These are phyloP conservation scores for Hansenula sp. DNA, from an alignment of 1,139 yeast genomes.

Conservation along the genomic window DNA sequence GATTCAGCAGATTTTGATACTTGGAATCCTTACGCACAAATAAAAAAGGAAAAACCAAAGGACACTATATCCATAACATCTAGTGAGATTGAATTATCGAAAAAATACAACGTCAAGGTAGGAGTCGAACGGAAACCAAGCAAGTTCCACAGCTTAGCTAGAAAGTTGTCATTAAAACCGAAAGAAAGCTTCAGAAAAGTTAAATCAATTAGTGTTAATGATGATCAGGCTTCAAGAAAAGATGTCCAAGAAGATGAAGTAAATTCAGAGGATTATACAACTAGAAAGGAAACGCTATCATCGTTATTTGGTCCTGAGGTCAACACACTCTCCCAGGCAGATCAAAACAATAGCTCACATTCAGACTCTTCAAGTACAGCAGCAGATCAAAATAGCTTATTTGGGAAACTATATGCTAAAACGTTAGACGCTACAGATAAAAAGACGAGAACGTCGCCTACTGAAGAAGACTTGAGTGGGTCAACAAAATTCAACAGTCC, in stretches of 20 bases:
- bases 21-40: not conserved
- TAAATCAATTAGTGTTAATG: no score
- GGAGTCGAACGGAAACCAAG: not conserved
- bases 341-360: no score
- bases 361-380: not conserved
- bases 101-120: not conserved
- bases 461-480: slow-evolving; percentile 3
- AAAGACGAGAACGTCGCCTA: not conserved
- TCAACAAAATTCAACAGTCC: slow-evolving; percentile 3
- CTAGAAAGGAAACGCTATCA: no score
- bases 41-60: not conserved
- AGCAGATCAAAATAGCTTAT: not conserved
- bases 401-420: not conserved
- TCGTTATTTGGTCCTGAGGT: no score
- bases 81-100: not conserved
- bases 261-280: no score
- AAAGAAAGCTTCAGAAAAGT: no score
- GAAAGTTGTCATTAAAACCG: not conserved
- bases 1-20: no score
- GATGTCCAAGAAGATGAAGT: no score
- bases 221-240: no score
- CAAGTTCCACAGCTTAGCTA: no score
- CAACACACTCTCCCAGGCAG: no score
- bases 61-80: not conserved
- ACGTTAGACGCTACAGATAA: not conserved